Evolutionary conservation across 306 rosid species (phyloP), one percentile per base, ranked within the genome.

Genomic region (Vigna nakashimae): DNA sequence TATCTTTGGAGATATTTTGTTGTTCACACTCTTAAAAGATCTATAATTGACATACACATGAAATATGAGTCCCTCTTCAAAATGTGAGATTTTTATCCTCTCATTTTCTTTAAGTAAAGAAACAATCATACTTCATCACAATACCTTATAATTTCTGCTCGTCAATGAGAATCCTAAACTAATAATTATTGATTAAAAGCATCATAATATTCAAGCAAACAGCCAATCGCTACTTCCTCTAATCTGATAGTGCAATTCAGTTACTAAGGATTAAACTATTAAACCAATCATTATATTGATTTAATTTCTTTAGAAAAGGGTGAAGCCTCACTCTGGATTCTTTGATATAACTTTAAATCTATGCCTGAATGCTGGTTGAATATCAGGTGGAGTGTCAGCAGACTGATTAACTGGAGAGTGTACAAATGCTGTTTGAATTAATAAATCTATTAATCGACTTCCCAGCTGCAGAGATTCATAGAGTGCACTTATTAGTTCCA

Each of bases 321-420:
- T 2, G 60, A 79, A 66, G 82, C 57, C 88, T 86, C 86, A 90
- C 96, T 91, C 82, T 67, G 89, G 86, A 81, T 46, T 75, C 80
- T 71, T 90, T 30, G 87, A 32, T 9, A 82, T 83, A 34, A 90
- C 79, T 79, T 90, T 89, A 82, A 90, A 84, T 78, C 76, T 86
- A 82, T 90, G 97, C 88, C 86, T 87, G 83, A 92, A 92, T 30
- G 96, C 96, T 50, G 97, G 97, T 83, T 93, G 89, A 75, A 92
- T 74, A 69, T 92, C 97, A 45, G 96, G 97, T 65, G 97, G 96
- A 49, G 72, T 70, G 49, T 90, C 96, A 51, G 84, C 89, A 75
- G 74, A 84, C 77, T 92, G 93, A 79, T 73, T 84, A 65, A 92
- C 87, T 78, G 97, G 93, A 83, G 90, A 79, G 74, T 89, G 93